Percentiles rank a stretch among this genome's conserved stretches.
These are phyloP conservation scores for Silene uniflora DNA, from an alignment of 148 eudicot species.

Conservation along the genomic window DNA sequence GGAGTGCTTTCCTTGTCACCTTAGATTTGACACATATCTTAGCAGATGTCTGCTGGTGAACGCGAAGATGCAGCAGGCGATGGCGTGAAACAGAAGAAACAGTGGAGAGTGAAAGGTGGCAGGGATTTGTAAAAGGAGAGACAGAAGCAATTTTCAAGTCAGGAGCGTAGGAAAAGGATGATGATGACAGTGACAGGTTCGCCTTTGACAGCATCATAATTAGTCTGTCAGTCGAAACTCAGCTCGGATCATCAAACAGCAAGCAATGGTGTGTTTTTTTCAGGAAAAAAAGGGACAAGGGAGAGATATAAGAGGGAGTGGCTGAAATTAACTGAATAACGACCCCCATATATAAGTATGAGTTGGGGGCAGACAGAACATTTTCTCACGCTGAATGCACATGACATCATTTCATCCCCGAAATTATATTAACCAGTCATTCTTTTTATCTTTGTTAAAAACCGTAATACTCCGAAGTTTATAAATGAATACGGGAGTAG, in stretches of 20 bases:
- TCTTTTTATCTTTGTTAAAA: background rate
- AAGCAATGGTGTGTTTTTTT: background rate
- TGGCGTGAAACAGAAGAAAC: slow-evolving; percentile 25
- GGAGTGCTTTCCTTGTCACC: slow-evolving; percentile 24
- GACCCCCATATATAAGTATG: slow-evolving; percentile 11
- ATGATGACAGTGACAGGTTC: background rate
- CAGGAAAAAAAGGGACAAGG: background rate
- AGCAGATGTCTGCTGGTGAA: slow-evolving; percentile 9
- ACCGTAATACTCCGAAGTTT: too few species aligned
- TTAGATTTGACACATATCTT: slow-evolving; percentile 28
- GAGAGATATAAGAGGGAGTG: slow-evolving; percentile 18
- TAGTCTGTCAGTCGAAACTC: background rate
- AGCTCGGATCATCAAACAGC: background rate
- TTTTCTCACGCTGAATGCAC: background rate
- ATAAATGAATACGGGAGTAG: too few species aligned
- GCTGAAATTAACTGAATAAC: slow-evolving; percentile 38
- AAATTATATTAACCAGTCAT: background rate
- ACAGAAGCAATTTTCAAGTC: slow-evolving; percentile 14
- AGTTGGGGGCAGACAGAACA: too few species aligned
- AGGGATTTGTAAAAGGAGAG: slow-evolving; percentile 15
- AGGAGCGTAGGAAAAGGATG: slow-evolving; percentile 28
- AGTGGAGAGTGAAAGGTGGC: slow-evolving; percentile 20
- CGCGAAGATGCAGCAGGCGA: slow-evolving; percentile 16
- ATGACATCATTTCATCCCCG: background rate
- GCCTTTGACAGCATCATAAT: slow-evolving; percentile 10